Conservation (phyloP, 352 stramenopile species). For the Phytopythium sindhum region DNA sequence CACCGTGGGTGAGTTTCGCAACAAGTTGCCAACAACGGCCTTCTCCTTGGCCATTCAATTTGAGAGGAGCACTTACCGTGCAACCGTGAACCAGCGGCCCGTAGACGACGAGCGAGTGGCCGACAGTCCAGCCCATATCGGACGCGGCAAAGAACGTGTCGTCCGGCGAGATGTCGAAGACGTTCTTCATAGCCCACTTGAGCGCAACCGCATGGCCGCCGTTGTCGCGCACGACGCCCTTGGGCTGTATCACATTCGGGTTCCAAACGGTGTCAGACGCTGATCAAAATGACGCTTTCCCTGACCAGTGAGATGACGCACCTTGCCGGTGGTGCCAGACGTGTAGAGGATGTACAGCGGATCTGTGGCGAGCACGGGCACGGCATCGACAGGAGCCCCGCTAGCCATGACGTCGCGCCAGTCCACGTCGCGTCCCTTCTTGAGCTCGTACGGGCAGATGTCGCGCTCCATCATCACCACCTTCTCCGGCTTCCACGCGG, state of each 20-base stretch:
- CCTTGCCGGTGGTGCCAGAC: slow-evolving; percentile 63
- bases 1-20: neutral
- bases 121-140: slow-evolving; percentile 90
- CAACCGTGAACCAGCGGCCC: slow-evolving; percentile 84
- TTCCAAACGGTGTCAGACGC: neutral
- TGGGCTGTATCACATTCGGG: slow-evolving; percentile 29
- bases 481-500: slow-evolving; percentile 46
- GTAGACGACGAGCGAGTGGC: slow-evolving; percentile 89
- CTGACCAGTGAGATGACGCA: neutral
- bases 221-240: slow-evolving; percentile 76
- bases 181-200: slow-evolving; percentile 82
- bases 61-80: slow-evolving; percentile 28
- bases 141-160: slow-evolving; percentile 84
- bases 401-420: slow-evolving; percentile 51
- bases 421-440: slow-evolving; percentile 38
- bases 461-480: slow-evolving; percentile 73
- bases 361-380: slow-evolving; percentile 51
- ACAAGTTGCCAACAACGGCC: no score
- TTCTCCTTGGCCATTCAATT: neutral
- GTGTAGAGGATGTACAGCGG: slow-evolving; percentile 84
- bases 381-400: slow-evolving; percentile 28
- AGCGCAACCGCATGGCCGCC: slow-evolving; percentile 79
- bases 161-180: slow-evolving; percentile 61
- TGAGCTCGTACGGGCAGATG: slow-evolving; percentile 40
- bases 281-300: no score